phyloP scores from a whole-genome alignment of 257 asterid genomes.

The Przewalskia tangutica region DNA sequence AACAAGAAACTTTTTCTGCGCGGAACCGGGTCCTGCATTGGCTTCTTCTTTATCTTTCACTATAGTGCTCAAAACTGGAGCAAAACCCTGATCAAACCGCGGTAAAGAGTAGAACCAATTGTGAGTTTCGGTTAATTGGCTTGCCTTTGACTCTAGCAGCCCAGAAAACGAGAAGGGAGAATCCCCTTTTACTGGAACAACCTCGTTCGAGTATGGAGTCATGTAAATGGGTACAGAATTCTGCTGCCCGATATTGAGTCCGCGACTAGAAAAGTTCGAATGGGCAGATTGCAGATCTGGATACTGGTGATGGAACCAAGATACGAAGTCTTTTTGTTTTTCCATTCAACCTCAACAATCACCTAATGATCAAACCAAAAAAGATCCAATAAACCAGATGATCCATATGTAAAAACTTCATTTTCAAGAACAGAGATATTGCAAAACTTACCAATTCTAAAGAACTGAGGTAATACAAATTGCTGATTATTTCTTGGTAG shows the following conservation, averaged over 20 bases:
- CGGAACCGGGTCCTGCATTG: slow-evolving; percentile 9
- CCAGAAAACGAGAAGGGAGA: slow-evolving; percentile 18
- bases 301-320: slow-evolving; percentile 35
- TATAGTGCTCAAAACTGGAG: slow-evolving; percentile 25
- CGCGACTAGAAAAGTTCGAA: slow-evolving; percentile 24
- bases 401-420: background rate
- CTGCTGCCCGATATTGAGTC: slow-evolving; percentile 22
- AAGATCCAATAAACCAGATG: slow-evolving; percentile 5
- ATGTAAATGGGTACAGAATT: slow-evolving; percentile 19
- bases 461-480: slow-evolving; percentile 21
- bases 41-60: slow-evolving; percentile 1
- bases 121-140: slow-evolving; percentile 20
- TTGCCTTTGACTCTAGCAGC: slow-evolving; percentile 10
- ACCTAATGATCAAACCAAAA: slow-evolving; percentile 15
- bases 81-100: slow-evolving; percentile 22
- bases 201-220: slow-evolving; percentile 26
- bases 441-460: slow-evolving; percentile 17
- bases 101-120: slow-evolving; percentile 33
- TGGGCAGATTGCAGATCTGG: slow-evolving; percentile 11
- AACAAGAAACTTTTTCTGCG: slow-evolving; percentile 53
- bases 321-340: slow-evolving; percentile 24
- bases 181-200: slow-evolving; percentile 24
- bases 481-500: slow-evolving; percentile 25
- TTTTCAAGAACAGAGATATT: background rate
- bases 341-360: slow-evolving; percentile 68